Evolutionary conservation across 2,329 filamentous ascomycete species (phyloP), one percentile per base, ranked within the genome.

Genomic region (Stagonosporopsis tanaceti): DNA sequence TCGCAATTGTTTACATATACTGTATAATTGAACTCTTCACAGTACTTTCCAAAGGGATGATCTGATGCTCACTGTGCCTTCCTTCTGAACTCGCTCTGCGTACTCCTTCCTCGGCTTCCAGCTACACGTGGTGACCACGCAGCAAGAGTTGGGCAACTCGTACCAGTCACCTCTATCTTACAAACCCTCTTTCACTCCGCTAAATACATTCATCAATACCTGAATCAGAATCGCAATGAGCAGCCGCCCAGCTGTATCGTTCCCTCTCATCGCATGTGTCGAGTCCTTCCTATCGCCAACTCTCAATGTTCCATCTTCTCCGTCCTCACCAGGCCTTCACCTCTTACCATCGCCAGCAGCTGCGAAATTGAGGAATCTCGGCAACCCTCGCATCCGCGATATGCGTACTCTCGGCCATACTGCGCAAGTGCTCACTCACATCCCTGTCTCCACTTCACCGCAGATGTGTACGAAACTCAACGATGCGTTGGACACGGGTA

Each of bases 341-440:
- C 54, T 70, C 17, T 56, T 69, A 8, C 39, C 68, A 3, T n/a
- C 38, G 0, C 12, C 59, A 4, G 69, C 55, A 7, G 56, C 68
- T 20, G 42, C 61, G n/a, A 73, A 70, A 28, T 60, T 74, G 6
- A 65, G 57, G 28, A 68, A 63, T 28, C 28, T 70, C 45, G 64
- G 67, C 6, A 53, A 65, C 0, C 39, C 63, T 14, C 68, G 69
- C 24, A 41, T 66, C 25, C 67, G 64, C 27, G 69, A 73, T 35
- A 68, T 72, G 67, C 64, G 62, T 12, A 15, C 51, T 14, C 52
- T 66, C 0, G 63, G 63, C 41, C 62, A 69, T 20, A 56, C 65
- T 9, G 61, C 52, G 24, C 71, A 74, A 48, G 54, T 74, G 48
- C 27, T 74, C 22, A 69, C 68, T 1, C 71, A 73, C 45, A 46